Evolutionary conservation across 2,329 filamentous ascomycete species (phyloP).

Genomic region (Fusarium devonianum): DNA sequence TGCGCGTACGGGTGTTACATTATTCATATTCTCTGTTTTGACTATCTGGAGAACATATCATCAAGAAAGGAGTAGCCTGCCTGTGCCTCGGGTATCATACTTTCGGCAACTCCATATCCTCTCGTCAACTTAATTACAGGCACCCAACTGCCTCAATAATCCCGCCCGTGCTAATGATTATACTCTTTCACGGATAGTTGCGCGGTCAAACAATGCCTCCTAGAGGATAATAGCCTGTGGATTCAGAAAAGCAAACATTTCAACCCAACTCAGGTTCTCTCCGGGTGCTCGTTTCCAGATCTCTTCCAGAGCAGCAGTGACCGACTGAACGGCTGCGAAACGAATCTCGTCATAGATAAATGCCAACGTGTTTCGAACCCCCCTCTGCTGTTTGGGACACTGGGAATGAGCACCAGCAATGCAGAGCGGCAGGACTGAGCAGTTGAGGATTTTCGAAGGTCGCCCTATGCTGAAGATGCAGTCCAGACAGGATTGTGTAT

Average conservation of each 20-base stretch:
- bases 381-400: conserved; percentile 38
- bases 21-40: too few species aligned
- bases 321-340: conserved; percentile 49
- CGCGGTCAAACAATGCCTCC: background rate
- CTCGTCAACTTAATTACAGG: too few species aligned
- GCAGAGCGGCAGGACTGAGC: conserved; percentile 49
- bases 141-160: too few species aligned
- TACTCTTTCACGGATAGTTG: too few species aligned
- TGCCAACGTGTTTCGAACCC: conserved; percentile 28
- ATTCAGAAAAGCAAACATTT: conserved; percentile 38
- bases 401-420: conserved; percentile 48
- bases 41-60: too few species aligned
- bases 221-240: conserved; percentile 38
- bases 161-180: too few species aligned
- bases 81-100: too few species aligned
- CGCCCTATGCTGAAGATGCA: conserved; percentile 47
- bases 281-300: conserved; percentile 29
- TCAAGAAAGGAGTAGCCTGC: too few species aligned
- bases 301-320: conserved; percentile 30
- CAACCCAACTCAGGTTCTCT: conserved; percentile 29
- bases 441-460: conserved; percentile 49
- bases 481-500: conserved; percentile 47
- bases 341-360: conserved; percentile 45
- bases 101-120: too few species aligned
- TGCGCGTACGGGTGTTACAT: too few species aligned